These are phyloP conservation scores for Silene coronaria DNA, from an alignment of 179 eudicot genomes.

Conservation along the genomic window DNA sequence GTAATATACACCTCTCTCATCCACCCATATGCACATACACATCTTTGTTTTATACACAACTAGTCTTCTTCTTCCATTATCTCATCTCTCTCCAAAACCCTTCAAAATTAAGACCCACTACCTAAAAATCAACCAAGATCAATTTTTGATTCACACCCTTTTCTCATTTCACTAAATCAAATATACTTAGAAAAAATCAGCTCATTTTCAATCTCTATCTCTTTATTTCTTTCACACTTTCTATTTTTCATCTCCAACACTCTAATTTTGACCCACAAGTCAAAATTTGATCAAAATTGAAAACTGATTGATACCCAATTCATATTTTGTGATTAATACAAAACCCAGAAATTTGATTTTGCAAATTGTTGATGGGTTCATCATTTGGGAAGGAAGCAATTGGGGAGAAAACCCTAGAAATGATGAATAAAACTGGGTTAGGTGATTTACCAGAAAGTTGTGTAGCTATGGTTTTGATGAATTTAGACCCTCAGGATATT, in stretches of 20 bases:
- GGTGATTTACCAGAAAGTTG: conserved; percentile 86
- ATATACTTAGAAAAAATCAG: neutral
- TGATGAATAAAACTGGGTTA: conserved; percentile 36
- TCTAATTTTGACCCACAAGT: neutral
- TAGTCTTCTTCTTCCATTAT: neutral
- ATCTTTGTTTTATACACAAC: too few relatives aligned
- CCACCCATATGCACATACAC: neutral
- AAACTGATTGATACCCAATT: neutral
- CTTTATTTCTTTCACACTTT: neutral
- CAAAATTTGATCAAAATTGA: neutral
- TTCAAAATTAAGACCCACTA: conserved; percentile 13
- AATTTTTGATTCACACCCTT: conserved; percentile 13
- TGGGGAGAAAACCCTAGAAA: conserved; percentile 14
- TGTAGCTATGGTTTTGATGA: conserved; percentile 49
- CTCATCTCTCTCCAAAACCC: neutral
- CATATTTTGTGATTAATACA: neutral
- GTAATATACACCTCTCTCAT: neutral
- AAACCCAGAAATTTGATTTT: conserved; percentile 6
- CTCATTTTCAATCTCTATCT: neutral
- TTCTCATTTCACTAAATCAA: conserved; percentile 4
- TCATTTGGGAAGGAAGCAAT: conserved; percentile 28
- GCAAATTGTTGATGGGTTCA: conserved; percentile 32
- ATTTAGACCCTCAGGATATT: conserved; percentile 61
- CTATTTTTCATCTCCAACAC: neutral
- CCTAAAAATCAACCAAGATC: conserved; percentile 14